Evolutionary conservation across 2,329 filamentous ascomycete species (phyloP).

Genomic region (Ciborinia camelliae): DNA sequence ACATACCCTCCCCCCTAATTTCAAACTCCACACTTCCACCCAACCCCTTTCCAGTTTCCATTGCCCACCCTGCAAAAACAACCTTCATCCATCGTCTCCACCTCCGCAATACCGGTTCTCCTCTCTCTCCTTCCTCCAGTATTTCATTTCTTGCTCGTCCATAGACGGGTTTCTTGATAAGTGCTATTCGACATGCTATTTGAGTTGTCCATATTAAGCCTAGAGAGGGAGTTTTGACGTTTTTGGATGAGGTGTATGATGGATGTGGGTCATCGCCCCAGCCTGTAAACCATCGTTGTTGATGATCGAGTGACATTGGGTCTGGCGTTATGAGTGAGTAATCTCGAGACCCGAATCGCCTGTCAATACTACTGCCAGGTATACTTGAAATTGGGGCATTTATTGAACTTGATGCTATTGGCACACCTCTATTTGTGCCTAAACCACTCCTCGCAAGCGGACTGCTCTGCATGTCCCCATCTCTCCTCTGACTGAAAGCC

Average conservation of each 20-base stretch:
- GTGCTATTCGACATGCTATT: conserved; percentile 74
- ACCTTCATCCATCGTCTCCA: conserved; percentile 82
- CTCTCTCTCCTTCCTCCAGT: conserved; percentile 41
- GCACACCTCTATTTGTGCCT: not conserved
- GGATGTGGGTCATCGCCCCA: conserved; percentile 71
- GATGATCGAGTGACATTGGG: conserved; percentile 75
- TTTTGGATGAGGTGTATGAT: conserved; percentile 35
- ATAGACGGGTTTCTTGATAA: conserved; percentile 67
- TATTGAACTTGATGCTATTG: conserved; percentile 31
- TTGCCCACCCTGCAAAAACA: conserved; percentile 79
- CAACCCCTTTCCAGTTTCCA: conserved; percentile 48
- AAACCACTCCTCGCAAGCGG: conserved; percentile 20
- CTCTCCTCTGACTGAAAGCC: not conserved
- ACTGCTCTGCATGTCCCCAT: conserved; percentile 27
- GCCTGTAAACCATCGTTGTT: conserved; percentile 92
- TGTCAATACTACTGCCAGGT: not conserved
- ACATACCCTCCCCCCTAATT: conserved; percentile 64
- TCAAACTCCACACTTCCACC: conserved; percentile 66
- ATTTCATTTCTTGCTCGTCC: conserved; percentile 37
- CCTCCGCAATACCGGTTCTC: conserved; percentile 49
- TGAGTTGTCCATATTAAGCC: conserved; percentile 91
- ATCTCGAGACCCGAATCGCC: not conserved
- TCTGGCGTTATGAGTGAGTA: conserved; percentile 40
- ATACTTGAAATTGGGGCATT: conserved; percentile 28
- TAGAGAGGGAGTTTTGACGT: conserved; percentile 78